Percentiles rank a stretch among this genome's conserved stretches.
phyloP scores from a whole-genome alignment of 2,329 filamentous ascomycete species.

The Zasmidium citrigriseum region DNA sequence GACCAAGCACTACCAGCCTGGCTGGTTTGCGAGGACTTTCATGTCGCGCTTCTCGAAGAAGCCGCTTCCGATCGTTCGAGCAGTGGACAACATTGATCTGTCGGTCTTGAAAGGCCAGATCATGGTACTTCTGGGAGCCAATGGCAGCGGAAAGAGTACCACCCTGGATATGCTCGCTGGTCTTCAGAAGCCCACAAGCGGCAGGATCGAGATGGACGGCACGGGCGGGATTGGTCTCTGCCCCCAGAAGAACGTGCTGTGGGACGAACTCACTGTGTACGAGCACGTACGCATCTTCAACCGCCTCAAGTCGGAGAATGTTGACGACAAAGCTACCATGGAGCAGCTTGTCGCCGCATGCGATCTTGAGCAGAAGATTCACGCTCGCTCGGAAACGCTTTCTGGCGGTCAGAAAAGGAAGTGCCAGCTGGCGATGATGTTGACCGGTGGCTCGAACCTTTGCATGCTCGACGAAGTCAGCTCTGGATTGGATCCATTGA shows the following conservation, averaged over 20 bases:
- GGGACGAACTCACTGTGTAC: conserved; percentile 80
- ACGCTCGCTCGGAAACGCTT: conserved; percentile 72
- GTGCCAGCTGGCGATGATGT: conserved; percentile 90
- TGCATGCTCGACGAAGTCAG: conserved; percentile 93
- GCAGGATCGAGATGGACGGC: conserved; percentile 73
- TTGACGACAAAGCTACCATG: conserved; percentile 63
- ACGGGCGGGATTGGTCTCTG: conserved; percentile 80
- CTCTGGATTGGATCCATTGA: conserved; percentile 83
- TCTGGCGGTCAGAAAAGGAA: conserved; percentile 93
- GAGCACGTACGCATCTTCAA: conserved; percentile 86
- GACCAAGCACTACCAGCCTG: conserved; percentile 75
- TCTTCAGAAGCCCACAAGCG: conserved; percentile 71
- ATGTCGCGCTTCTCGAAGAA: conserved; percentile 50
- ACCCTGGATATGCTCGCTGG: conserved; percentile 85
- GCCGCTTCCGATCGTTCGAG: conserved; percentile 68
- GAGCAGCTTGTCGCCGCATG: conserved; percentile 66
- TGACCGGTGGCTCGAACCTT: conserved; percentile 82
- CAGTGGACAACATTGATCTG: conserved; percentile 73
- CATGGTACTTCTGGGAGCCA: conserved; percentile 80
- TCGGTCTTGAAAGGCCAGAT: conserved; percentile 77
- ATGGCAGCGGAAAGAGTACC: conserved; percentile 86
- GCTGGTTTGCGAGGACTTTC: conserved; percentile 55
- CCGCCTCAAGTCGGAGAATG: conserved; percentile 66
- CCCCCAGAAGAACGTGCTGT: conserved; percentile 89
- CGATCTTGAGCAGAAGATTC: conserved; percentile 73